These are phyloP conservation scores for Penicillium sclerotigenum DNA, from an alignment of 2,329 filamentous ascomycete genomes.

Conservation along the genomic window DNA sequence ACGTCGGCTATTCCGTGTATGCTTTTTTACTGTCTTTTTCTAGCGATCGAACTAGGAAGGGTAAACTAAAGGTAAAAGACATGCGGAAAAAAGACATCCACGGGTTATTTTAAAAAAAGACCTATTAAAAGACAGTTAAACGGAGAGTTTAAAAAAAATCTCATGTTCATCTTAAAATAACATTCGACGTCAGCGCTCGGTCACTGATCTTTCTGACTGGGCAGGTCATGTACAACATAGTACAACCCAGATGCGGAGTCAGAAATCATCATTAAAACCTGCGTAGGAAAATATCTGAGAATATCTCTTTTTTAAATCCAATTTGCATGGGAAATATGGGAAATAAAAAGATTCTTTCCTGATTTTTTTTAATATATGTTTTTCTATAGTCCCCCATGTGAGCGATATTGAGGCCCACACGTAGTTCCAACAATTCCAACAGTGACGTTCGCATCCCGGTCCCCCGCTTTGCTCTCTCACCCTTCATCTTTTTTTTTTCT, in stretches of 20 bases:
- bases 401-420: conserved; percentile 19
- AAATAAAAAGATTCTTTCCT: neutral
- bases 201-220: neutral
- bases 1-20: neutral
- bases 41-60: neutral
- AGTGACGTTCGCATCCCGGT: conserved; percentile 11
- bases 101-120: too few relatives aligned
- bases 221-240: neutral
- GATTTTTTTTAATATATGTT: too few relatives aligned
- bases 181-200: neutral
- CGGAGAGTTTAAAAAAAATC: too few relatives aligned
- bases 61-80: neutral
- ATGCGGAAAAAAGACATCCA: neutral
- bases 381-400: conserved; percentile 5
- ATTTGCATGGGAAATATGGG: neutral
- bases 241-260: neutral
- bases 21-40: neutral
- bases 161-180: neutral
- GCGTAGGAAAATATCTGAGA: neutral
- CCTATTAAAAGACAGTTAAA: neutral
- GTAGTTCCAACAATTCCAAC: neutral
- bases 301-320: neutral
- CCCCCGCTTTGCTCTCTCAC: conserved; percentile 3
- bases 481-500: neutral
- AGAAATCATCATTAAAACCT: neutral